Conservation (phyloP, 2,329 filamentous ascomycete genomes). For the Ophiostoma himal-ulmi region DNA sequence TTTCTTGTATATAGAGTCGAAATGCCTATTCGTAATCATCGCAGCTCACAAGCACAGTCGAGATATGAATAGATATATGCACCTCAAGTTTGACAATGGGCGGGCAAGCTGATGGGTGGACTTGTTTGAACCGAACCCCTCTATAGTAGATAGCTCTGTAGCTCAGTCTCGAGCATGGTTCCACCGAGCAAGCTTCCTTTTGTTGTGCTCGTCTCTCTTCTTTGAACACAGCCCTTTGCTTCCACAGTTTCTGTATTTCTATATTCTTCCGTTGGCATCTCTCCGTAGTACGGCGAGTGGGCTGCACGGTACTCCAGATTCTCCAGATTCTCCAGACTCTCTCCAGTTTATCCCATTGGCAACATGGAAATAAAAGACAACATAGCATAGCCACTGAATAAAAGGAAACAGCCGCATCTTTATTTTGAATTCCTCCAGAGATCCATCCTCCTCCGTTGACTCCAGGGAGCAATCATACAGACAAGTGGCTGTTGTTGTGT, state of each 20-base stretch:
- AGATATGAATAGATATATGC: background rate
- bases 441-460: background rate
- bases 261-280: constrained; percentile 5
- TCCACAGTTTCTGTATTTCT: background rate
- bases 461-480: background rate
- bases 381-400: background rate
- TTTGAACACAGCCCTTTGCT: background rate
- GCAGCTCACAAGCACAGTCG: background rate
- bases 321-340: background rate
- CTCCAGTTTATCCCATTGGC: constrained; percentile 11
- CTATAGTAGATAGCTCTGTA: background rate
- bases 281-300: background rate
- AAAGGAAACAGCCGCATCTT: background rate
- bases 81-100: background rate
- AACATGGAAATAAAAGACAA: background rate
- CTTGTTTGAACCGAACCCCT: constrained; percentile 17
- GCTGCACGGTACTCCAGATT: background rate
- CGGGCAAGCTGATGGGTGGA: constrained; percentile 18
- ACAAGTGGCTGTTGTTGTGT: background rate
- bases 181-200: constrained; percentile 1
- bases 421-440: constrained; percentile 1
- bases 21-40: background rate
- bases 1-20: background rate
- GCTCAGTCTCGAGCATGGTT: background rate
- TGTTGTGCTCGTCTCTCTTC: background rate